A percentile compares a stretch with the other conserved stretches of the same genome.
These are phyloP conservation scores for Gremmenia infestans DNA, from an alignment of 2,329 filamentous ascomycete species.

Conservation along the genomic window DNA sequence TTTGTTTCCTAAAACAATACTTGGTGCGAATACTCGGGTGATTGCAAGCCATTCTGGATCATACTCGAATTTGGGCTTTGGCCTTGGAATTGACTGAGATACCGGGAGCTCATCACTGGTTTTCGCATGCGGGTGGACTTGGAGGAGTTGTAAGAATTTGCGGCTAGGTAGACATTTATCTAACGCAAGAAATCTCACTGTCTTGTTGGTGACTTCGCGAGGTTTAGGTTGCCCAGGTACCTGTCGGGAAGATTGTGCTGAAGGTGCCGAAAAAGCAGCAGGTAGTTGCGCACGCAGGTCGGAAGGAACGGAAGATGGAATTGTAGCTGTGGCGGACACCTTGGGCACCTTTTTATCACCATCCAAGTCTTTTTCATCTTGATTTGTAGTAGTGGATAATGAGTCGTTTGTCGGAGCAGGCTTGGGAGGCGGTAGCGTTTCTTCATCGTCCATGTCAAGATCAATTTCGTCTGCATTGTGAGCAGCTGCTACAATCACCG, in stretches of 20 bases:
- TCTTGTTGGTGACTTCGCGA: slow-evolving; percentile 67
- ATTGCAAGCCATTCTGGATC: slow-evolving; percentile 96
- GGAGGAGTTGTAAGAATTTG: slow-evolving; percentile 76
- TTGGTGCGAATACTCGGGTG: slow-evolving; percentile 69
- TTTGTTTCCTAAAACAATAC: slow-evolving; percentile 59
- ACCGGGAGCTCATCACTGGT: slow-evolving; percentile 18
- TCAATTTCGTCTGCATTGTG: slow-evolving; percentile 63
- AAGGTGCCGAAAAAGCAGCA: slow-evolving; percentile 59
- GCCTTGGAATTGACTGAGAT: slow-evolving; percentile 3
- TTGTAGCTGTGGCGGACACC: neutral
- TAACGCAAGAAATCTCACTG: slow-evolving; percentile 79
- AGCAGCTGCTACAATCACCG: slow-evolving; percentile 2
- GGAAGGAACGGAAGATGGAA: slow-evolving; percentile 44
- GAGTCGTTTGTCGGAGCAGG: neutral
- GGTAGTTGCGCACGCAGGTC: slow-evolving; percentile 70
- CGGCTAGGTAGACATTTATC: slow-evolving; percentile 83
- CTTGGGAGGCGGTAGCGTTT: slow-evolving; percentile 21
- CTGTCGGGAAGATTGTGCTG: slow-evolving; percentile 36
- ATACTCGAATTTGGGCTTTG: slow-evolving; percentile 46
- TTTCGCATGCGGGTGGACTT: slow-evolving; percentile 46
- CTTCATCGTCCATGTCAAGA: slow-evolving; percentile 35
- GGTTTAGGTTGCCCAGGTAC: slow-evolving; percentile 61
- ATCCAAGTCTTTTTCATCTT: slow-evolving; percentile 11
- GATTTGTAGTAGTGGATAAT: neutral
- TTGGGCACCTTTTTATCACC: neutral